phyloP scores from a whole-genome alignment of 192 early-diverging fungal species.

The Funneliformis geosporum region DNA sequence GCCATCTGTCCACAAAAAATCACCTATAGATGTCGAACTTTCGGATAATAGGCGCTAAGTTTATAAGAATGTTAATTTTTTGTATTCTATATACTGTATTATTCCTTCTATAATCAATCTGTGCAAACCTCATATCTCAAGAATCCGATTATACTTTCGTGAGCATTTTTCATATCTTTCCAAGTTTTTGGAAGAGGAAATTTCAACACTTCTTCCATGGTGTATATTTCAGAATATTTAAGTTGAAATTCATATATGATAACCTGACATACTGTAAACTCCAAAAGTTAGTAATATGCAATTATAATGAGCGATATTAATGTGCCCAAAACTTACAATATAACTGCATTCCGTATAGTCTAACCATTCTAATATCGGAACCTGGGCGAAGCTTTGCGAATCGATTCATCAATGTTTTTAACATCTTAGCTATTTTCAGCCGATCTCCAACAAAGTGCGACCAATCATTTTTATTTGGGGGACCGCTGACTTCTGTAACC shows the following conservation, averaged over 20 bases:
- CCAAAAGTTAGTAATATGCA: slow-evolving; percentile 15
- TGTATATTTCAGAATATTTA: slow-evolving; percentile 4
- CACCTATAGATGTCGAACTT: no score
- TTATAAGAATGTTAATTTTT: no score
- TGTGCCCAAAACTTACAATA: slow-evolving; percentile 18
- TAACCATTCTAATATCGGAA: slow-evolving; percentile 1
- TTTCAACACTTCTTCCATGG: not conserved
- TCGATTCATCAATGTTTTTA: slow-evolving; percentile 12
- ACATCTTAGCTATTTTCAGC: slow-evolving; percentile 21
- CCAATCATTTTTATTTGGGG: slow-evolving; percentile 16
- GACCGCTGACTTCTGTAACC: slow-evolving; percentile 16
- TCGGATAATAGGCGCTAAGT: no score
- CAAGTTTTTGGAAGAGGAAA: slow-evolving; percentile 11
- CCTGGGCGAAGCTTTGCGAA: not conserved
- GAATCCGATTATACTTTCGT: no score
- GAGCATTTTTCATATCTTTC: not conserved
- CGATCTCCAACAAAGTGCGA: not conserved
- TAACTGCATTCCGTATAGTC: not conserved
- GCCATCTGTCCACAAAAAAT: no score
- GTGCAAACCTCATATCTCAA: no score
- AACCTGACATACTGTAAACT: slow-evolving; percentile 1
- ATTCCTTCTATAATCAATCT: no score
- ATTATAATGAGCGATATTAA: not conserved
- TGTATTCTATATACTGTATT: no score
- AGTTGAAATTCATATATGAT: slow-evolving; percentile 8